Conservation (phyloP, 2,329 filamentous ascomycete genomes). For the Sporothrix phasma region DNA sequence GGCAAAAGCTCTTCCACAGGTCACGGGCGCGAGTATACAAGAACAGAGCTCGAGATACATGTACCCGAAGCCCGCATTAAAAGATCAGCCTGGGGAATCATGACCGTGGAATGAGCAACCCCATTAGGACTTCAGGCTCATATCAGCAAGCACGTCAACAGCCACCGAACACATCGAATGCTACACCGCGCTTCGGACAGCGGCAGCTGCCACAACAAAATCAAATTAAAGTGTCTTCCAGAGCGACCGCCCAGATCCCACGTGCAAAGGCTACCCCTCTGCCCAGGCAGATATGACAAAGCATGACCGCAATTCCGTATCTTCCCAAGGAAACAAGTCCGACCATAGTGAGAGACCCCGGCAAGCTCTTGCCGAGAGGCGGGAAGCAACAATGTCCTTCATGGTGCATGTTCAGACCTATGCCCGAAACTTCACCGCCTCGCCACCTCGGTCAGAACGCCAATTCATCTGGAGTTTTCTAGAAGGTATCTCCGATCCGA, state of each 20-base stretch:
- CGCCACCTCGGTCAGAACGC: slow-evolving; percentile 17
- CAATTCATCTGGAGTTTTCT: slow-evolving; percentile 19
- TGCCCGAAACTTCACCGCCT: neutral
- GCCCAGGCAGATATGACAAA: neutral
- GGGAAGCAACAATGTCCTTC: slow-evolving; percentile 10
- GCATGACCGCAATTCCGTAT: neutral
- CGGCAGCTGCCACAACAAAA: neutral
- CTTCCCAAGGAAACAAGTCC: neutral
- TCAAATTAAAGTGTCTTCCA: neutral
- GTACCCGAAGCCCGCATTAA: neutral
- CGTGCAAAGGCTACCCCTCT: neutral
- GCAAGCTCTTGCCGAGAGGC: neutral
- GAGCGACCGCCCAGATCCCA: neutral
- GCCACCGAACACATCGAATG: neutral
- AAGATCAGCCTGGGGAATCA: too few species aligned
- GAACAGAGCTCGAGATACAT: too few species aligned
- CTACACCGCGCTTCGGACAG: neutral
- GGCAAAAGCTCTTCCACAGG: neutral
- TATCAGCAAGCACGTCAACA: neutral
- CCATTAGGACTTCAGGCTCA: neutral
- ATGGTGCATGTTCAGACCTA: slow-evolving; percentile 9
- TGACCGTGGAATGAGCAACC: too few species aligned
- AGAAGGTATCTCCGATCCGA: slow-evolving; percentile 16
- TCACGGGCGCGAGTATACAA: neutral
- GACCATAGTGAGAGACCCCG: neutral